A percentile compares a stretch with the other conserved stretches of the same genome.
phyloP scores from a whole-genome alignment of 2,329 filamentous ascomycete genomes.

The Bipolaris sorokiniana region DNA sequence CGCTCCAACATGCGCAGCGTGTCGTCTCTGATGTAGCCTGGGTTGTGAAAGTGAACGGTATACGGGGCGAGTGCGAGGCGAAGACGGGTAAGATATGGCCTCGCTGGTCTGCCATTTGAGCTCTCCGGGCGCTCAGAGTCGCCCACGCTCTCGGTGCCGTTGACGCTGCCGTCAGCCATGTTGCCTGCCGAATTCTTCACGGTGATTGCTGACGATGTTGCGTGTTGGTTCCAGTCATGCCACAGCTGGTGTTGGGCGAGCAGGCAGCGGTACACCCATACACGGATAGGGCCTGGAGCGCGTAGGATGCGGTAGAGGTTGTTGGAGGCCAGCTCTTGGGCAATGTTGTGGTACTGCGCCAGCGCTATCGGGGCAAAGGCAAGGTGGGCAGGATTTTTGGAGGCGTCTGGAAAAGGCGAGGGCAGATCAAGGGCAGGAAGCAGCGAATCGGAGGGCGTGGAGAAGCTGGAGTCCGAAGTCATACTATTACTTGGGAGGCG shows the following conservation, averaged over 20 bases:
- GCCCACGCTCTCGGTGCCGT: slow-evolving; percentile 19
- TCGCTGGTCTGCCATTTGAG: slow-evolving; percentile 17
- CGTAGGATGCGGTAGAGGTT: slow-evolving; percentile 33
- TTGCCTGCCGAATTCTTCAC: slow-evolving; percentile 7
- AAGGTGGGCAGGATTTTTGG: slow-evolving; percentile 14
- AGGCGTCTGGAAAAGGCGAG: slow-evolving; percentile 10
- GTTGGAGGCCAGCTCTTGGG: slow-evolving; percentile 32
- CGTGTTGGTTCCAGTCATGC: slow-evolving; percentile 26
- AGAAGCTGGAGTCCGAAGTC: slow-evolving; percentile 15
- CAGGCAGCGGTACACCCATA: slow-evolving; percentile 35
- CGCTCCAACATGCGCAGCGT: slow-evolving; percentile 63
- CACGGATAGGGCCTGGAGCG: slow-evolving; percentile 35
- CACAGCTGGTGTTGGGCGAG: slow-evolving; percentile 31
- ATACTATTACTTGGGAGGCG: slow-evolving; percentile 8
- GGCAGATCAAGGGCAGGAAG: slow-evolving; percentile 1
- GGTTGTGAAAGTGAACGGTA: slow-evolving; percentile 65
- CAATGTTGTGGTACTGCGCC: slow-evolving; percentile 33
- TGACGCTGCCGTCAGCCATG: slow-evolving; percentile 12
- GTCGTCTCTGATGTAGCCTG: slow-evolving; percentile 65
- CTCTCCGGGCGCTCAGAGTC: slow-evolving; percentile 26
- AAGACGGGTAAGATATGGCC: slow-evolving; percentile 52
- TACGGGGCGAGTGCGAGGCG: slow-evolving; percentile 57
- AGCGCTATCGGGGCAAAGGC: slow-evolving; percentile 31
- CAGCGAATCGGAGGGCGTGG: slow-evolving; percentile 14
- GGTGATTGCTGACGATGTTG: slow-evolving; percentile 2